Base-by-base conservation (phyloP, 192 early-diverging fungal genomes). In the Linderina pennispora region DNA sequence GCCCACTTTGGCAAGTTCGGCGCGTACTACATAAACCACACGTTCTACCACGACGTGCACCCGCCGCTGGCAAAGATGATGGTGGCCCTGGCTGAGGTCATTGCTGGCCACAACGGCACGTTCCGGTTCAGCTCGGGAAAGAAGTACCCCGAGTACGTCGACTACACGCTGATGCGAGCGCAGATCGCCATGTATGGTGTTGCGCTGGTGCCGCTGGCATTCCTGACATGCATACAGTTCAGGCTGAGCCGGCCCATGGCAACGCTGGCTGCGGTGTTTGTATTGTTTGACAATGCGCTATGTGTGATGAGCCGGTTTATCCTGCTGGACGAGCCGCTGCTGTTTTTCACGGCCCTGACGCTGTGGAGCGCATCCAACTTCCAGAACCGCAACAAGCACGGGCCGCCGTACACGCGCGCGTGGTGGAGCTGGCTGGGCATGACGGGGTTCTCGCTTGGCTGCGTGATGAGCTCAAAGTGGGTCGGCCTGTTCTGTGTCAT, bases 31-130 rank as follows among this genome's bases (percentile, higher is more conserved):
- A 69, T 98, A 33, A 90, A 93, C 45, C 74, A 79, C 18, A 85
- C 87, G 32, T 98, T 95, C 53, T 98, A 96, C 53, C 93, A 92
- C 62, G 95, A 98, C 75, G 95, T 98, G 3, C 95, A 97, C 68
- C 95, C 95, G 24, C 95, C 95, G 8, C 78, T 98, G 25, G 86
- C 84, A 19, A 88, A 88, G 63, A 86, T 87, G 76, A 64, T 88
- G 35, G 74, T 83, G 32, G 84, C 75, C 4, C 59, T 88, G 33
- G 63, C 84, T 5, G 82, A 82, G 22, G 47, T 76, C 3, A 14
- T 88, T 9, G 80, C 74, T 9, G 79, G 79, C 2, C 80, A 75
- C 75, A 81, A 88, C 51, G 84, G 82, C 20, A 54, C 77, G 7
- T 88, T 83, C 55, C 56, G 62, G n/a, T 85, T 86, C 55, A 79